phyloP scores from a whole-genome alignment of 176 grass and related monocot genomes.

The Carex littledalei region DNA sequence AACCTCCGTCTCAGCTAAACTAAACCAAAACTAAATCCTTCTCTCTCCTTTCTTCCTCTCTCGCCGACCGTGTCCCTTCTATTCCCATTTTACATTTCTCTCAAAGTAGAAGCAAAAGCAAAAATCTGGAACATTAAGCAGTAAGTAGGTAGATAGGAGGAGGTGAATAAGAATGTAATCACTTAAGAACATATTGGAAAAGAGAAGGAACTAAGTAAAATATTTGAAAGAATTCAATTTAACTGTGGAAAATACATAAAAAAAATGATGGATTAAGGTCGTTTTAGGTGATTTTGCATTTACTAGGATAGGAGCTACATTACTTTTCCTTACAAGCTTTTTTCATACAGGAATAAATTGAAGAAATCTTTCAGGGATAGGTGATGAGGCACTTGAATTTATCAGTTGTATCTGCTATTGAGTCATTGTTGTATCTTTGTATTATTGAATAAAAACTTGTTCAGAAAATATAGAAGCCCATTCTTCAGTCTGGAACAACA shows the following conservation, averaged over 20 bases:
- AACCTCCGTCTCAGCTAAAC: too few species aligned
- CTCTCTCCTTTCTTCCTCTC: too few species aligned
- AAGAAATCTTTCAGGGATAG: not conserved
- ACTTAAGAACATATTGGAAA: not conserved
- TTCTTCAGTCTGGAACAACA: not conserved
- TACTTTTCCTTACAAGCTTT: not conserved
- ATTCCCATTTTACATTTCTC: too few species aligned
- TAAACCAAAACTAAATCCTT: too few species aligned
- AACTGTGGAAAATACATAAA: not conserved
- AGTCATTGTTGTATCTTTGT: not conserved
- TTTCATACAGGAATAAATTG: not conserved
- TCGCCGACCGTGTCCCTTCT: too few species aligned
- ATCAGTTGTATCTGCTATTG: not conserved
- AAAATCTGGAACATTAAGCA: too few species aligned
- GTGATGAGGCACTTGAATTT: not conserved
- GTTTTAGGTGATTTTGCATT: not conserved
- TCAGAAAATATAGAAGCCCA: not conserved
- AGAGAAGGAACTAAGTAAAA: not conserved
- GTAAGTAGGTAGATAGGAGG: too few species aligned
- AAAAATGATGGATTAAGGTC: not conserved
- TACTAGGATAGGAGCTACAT: not conserved
- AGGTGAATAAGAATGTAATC: not conserved
- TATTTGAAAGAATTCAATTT: not conserved
- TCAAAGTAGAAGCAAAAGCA: too few species aligned
- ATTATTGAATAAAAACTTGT: not conserved